Percentiles rank a stretch among this genome's conserved stretches.
phyloP scores from a whole-genome alignment of 768 basidiomycete genomes.

The Stropharia rugosoannulata region DNA sequence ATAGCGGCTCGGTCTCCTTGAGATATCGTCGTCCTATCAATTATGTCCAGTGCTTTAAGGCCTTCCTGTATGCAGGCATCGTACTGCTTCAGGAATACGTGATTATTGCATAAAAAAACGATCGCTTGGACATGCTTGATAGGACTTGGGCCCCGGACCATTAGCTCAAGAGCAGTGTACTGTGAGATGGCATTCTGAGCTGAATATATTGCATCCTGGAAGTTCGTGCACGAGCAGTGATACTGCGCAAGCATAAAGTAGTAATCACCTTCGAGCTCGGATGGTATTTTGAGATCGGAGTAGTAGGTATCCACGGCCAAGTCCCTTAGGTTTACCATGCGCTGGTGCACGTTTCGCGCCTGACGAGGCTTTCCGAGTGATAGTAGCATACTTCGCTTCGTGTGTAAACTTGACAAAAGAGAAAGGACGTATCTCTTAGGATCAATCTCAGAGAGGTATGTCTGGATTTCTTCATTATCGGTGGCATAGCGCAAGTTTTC shows the following conservation, averaged over 20 bases:
- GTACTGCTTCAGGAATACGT: neutral
- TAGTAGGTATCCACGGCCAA: neutral
- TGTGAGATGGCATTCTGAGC: constrained; percentile 1
- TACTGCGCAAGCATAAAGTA: neutral
- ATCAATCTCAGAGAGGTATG: neutral
- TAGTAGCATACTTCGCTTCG: neutral
- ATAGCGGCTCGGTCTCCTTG: neutral
- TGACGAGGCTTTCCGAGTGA: neutral
- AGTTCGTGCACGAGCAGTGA: neutral
- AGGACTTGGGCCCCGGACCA: neutral
- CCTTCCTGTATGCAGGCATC: neutral
- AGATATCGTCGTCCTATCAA: neutral
- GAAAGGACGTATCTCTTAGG: neutral
- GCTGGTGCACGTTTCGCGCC: neutral
- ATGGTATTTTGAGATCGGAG: neutral
- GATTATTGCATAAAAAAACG: neutral
- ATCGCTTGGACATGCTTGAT: neutral
- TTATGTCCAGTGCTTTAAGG: neutral
- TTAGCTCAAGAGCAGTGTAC: neutral
- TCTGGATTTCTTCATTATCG: neutral
- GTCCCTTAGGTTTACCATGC: neutral
- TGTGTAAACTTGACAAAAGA: neutral
- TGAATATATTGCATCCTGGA: neutral
- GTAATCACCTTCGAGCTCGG: constrained; percentile 2
- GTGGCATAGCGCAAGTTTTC: neutral